Evolutionary conservation across 495 filamentous ascomycete genomes (phyloP), one percentile per base, ranked within the genome.

Genomic region (Coniosporium apollinis): DNA sequence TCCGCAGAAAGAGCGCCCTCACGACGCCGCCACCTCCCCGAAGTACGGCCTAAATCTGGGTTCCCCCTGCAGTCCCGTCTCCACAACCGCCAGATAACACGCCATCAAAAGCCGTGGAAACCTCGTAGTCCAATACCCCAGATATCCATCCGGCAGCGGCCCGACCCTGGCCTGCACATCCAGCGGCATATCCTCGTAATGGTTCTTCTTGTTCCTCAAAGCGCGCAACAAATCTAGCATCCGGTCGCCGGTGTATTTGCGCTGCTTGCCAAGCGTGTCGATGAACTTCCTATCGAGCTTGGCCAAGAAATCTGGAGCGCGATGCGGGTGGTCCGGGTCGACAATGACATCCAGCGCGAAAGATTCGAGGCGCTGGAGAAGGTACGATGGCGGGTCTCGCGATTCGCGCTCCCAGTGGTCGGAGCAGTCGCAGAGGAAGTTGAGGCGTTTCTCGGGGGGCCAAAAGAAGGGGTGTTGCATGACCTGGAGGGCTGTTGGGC

Each of bases 381-480:
- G 61, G 5, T 59, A 54, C 0, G 81, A 86, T 2, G 75, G 77
- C 2, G 81, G 76, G 26, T 93, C 82, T 21, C 80, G 72, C 3
- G 74, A 70, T 52, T 94, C 87, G 37, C 82, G 78, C 50, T 97
- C 89, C 47, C 93, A 94, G 49, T 89, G 82, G 48, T 97, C 89
- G 0, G 82, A 91, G 19, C 89, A 80, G 37, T 94, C 82, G 47
- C 84, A 87, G 13, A 97, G 70, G 58, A 96, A 97, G 19, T 68
- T 70, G 17, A 96, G 74, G 11, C 84, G 74, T 45, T 91, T 86
- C 46, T 87, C 84, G 1, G 78, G 52, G 2, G 70, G 58, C 89
- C 89, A 97, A 68, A 97, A 97, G 64, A 94, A 96, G 0, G 89
- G 89, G 49, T 97, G 89, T 19, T 77, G 70, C 58, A 93, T 69